A percentile compares a stretch with the other conserved stretches of the same genome.
phyloP scores from a whole-genome alignment of 768 basidiomycete genomes.

The Leccinum truebloodii region DNA sequence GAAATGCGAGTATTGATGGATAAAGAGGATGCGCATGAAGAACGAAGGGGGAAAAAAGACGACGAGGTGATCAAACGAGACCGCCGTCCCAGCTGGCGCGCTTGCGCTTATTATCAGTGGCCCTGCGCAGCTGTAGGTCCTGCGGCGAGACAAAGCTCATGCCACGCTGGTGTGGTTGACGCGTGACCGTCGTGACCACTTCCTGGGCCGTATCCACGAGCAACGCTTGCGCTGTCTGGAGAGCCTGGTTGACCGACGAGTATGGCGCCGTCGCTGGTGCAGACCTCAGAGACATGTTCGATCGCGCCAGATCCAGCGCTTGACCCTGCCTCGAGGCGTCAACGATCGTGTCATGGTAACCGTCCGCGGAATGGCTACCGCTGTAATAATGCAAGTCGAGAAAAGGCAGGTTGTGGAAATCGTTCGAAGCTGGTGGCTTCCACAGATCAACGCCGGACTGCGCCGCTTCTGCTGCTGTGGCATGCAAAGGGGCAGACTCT shows the following conservation, averaged over 20 bases:
- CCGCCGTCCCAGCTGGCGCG: slow-evolving; percentile 59
- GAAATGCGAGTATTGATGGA: slow-evolving; percentile 16
- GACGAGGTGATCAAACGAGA: slow-evolving; percentile 22
- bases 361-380: slow-evolving; percentile 28
- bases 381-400: slow-evolving; percentile 74
- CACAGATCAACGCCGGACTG: slow-evolving; percentile 27
- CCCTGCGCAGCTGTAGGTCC: slow-evolving; percentile 49
- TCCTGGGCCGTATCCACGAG: slow-evolving; percentile 23
- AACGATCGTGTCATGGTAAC: slow-evolving; percentile 26
- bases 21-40: slow-evolving; percentile 5
- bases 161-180: slow-evolving; percentile 44
- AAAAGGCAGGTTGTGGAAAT: slow-evolving; percentile 59
- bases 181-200: slow-evolving; percentile 5
- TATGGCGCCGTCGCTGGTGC: slow-evolving; percentile 27
- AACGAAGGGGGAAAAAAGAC: neutral
- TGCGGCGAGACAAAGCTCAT: slow-evolving; percentile 56
- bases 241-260: slow-evolving; percentile 33
- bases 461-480: slow-evolving; percentile 13
- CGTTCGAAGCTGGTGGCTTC: slow-evolving; percentile 32
- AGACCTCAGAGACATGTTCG: slow-evolving; percentile 33
- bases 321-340: slow-evolving; percentile 43
- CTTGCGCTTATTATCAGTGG: slow-evolving; percentile 55
- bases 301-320: slow-evolving; percentile 52
- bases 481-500: slow-evolving; percentile 25
- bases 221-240: slow-evolving; percentile 36